These are phyloP conservation scores for Dendrobium chrysotoxum DNA, from an alignment of 106 monocot species.

Conservation along the genomic window DNA sequence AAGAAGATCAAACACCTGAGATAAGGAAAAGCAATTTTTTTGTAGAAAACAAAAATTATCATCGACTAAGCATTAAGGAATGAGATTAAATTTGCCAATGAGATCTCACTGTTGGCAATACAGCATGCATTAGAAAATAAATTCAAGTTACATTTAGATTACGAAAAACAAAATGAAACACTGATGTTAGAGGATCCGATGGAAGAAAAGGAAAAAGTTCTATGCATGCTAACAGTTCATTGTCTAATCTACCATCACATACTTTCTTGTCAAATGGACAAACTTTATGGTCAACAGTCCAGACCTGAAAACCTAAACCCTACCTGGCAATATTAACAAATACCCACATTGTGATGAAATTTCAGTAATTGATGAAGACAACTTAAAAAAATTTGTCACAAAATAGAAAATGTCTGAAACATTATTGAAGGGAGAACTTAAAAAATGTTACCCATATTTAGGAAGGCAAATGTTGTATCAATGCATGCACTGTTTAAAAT, in stretches of 20 bases:
- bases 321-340: background rate
- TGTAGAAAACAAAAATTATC: conserved; percentile 3
- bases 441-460: background rate
- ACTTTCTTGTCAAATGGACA: background rate
- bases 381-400: background rate
- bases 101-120: background rate
- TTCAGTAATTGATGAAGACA: background rate
- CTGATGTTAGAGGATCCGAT: background rate
- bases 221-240: background rate
- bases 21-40: background rate
- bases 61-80: background rate
- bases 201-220: background rate
- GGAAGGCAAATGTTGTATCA: background rate
- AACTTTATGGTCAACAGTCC: background rate
- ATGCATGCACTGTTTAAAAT: too few species aligned
- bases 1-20: conserved; percentile 87
- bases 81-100: background rate
- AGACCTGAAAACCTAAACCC: background rate
- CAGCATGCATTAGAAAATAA: background rate
- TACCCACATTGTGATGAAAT: background rate
- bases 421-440: background rate
- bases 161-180: background rate
- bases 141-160: background rate
- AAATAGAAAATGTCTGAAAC: background rate
- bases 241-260: background rate